Evolutionary conservation across 2,329 filamentous ascomycete genomes (phyloP).

Genomic region (Colletotrichum sansevieriae): DNA sequence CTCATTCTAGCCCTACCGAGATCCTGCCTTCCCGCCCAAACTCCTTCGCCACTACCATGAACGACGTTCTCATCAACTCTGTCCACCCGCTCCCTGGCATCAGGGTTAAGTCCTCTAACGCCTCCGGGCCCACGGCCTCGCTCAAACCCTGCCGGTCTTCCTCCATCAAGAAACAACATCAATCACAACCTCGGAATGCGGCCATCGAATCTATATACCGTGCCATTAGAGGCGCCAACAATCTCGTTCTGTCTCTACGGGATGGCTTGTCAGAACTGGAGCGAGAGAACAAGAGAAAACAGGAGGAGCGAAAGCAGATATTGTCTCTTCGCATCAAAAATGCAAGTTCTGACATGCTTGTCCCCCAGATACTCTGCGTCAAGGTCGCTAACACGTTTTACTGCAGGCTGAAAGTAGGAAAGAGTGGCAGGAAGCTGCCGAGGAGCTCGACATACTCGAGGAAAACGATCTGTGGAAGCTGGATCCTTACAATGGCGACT

Average conservation of each 20-base stretch:
- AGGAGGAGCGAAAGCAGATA: conserved; percentile 72
- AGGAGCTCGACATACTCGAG: conserved; percentile 83
- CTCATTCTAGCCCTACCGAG: conserved; percentile 1
- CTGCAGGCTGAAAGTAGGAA: conserved; percentile 73
- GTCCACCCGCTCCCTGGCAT: conserved; percentile 35
- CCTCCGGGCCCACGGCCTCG: conserved; percentile 11
- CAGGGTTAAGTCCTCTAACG: conserved; percentile 27
- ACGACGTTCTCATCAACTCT: conserved; percentile 41
- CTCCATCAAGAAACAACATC: conserved; percentile 34
- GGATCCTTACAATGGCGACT: conserved; percentile 72
- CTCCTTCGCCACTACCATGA: conserved; percentile 31
- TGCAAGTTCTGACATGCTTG: conserved; percentile 59
- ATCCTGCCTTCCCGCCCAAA: not conserved
- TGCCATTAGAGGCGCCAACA: conserved; percentile 56
- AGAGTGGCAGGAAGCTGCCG: conserved; percentile 82
- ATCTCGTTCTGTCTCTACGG: conserved; percentile 60
- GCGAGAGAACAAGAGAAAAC: conserved; percentile 58
- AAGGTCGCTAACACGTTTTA: conserved; percentile 3
- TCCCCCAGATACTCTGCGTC: not conserved
- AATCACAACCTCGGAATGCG: conserved; percentile 15
- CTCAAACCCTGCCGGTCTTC: conserved; percentile 32
- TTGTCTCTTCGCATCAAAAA: conserved; percentile 75
- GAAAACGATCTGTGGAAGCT: conserved; percentile 86
- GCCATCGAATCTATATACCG: conserved; percentile 45
- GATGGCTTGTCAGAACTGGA: conserved; percentile 67